phyloP scores from a whole-genome alignment of 371 early-diverging fungal species.

The Nosema bombycis region DNA sequence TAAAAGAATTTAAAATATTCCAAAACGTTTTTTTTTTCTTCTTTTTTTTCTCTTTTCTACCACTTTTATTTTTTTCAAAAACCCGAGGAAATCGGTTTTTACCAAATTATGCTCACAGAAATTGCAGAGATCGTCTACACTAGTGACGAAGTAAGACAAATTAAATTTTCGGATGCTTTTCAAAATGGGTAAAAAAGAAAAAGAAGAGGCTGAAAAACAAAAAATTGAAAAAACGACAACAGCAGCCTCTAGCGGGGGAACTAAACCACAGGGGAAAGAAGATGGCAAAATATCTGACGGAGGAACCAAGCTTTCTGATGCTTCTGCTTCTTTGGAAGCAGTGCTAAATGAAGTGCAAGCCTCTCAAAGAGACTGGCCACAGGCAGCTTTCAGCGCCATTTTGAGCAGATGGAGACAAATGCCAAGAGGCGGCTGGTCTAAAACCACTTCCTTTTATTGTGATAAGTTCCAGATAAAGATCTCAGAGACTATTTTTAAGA shows the following conservation, averaged over 20 bases:
- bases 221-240: not conserved
- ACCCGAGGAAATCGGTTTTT: too few species aligned
- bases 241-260: not conserved
- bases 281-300: not conserved
- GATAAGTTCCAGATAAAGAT: not conserved
- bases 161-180: conserved; percentile 15
- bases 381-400: not conserved
- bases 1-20: too few species aligned
- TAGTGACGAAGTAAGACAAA: too few species aligned
- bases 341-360: not conserved
- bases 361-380: not conserved
- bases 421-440: conserved; percentile 1
- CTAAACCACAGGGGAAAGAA: not conserved
- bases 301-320: not conserved
- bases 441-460: not conserved
- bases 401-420: conserved; percentile 10
- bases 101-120: too few species aligned
- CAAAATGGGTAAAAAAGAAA: conserved; percentile 21
- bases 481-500: not conserved
- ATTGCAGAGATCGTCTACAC: too few species aligned
- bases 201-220: not conserved
- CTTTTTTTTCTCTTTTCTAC: too few species aligned
- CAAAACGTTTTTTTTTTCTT: too few species aligned
- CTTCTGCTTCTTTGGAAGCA: not conserved
- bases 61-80: too few species aligned